These are phyloP conservation scores for Pseudogymnoascus sp. DNA, from an alignment of 2,329 filamentous ascomycete genomes.

Conservation along the genomic window DNA sequence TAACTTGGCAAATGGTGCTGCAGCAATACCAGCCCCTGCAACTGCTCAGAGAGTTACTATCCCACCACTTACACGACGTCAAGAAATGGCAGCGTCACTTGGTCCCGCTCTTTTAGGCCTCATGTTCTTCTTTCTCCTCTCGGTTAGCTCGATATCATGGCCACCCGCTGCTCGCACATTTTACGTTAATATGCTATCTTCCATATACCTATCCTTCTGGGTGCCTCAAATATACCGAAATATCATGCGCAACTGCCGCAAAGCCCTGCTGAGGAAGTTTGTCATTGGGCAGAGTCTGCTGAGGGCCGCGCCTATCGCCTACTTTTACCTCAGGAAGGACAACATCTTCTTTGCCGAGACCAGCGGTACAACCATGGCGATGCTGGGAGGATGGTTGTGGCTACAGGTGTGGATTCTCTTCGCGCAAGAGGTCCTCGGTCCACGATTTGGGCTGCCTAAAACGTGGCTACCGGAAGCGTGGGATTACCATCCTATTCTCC, in stretches of 20 bases:
- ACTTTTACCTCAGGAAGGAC: conserved; percentile 71
- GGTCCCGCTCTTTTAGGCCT: conserved; percentile 52
- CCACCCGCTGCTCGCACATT: conserved; percentile 47
- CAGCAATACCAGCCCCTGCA: conserved; percentile 22
- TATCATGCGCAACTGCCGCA: conserved; percentile 80
- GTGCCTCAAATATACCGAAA: conserved; percentile 88
- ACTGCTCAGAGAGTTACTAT: conserved; percentile 25
- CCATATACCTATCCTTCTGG: conserved; percentile 86
- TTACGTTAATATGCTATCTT: conserved; percentile 59
- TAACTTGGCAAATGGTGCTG: conserved; percentile 26
- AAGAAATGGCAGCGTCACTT: conserved; percentile 46
- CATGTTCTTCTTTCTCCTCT: conserved; percentile 51
- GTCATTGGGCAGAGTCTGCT: conserved; percentile 76
- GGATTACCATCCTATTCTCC: conserved; percentile 88
- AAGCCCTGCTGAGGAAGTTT: conserved; percentile 86
- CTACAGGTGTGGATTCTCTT: conserved; percentile 72
- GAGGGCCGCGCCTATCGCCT: conserved; percentile 72
- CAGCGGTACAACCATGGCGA: conserved; percentile 58
- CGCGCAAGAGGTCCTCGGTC: conserved; percentile 78
- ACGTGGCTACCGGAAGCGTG: conserved; percentile 69
- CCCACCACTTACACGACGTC: conserved; percentile 21
- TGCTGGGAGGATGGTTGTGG: conserved; percentile 76
- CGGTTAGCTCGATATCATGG: conserved; percentile 56
- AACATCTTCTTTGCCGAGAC: conserved; percentile 76
- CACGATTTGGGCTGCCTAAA: conserved; percentile 74